Conservation (phyloP, 2,329 filamentous ascomycete species). For the Aspergillus sclerotialis region DNA sequence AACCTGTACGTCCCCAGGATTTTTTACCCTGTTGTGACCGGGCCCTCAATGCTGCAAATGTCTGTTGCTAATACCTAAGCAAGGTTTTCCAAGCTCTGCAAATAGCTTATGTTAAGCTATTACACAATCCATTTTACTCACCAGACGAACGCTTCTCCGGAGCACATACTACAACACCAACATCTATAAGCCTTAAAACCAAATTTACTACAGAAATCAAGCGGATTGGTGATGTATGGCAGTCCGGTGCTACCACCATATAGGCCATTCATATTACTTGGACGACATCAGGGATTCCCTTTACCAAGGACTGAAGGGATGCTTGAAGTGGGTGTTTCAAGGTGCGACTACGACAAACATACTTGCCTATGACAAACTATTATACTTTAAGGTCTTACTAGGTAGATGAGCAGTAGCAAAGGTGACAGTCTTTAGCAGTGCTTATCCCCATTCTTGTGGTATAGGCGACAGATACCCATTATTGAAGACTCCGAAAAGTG, state of each 20-base stretch:
- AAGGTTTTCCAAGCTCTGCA: constrained; percentile 86
- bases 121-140: constrained; percentile 92
- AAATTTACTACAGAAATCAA: constrained; percentile 77
- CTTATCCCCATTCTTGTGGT: too few species aligned
- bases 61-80: constrained; percentile 1
- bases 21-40: constrained; percentile 5
- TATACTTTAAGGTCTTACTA: too few species aligned
- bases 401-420: too few species aligned
- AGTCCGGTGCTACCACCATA: constrained; percentile 60
- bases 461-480: too few species aligned
- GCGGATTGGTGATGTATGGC: constrained; percentile 79
- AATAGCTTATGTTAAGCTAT: constrained; percentile 76
- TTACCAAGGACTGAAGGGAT: too few species aligned
- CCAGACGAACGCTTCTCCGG: constrained; percentile 73
- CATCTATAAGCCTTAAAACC: constrained; percentile 57
- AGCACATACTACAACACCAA: constrained; percentile 35
- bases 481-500: too few species aligned
- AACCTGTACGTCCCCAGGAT: constrained; percentile 52
- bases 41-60: too few species aligned
- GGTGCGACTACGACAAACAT: too few species aligned
- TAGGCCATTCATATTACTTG: constrained; percentile 58
- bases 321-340: too few species aligned
- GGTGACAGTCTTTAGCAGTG: too few species aligned
- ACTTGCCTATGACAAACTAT: too few species aligned
- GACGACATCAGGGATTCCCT: too few species aligned